Evolutionary conservation across 2,329 filamentous ascomycete genomes (phyloP), one percentile per base, ranked within the genome.

Genomic region (Thermothelomyces thermophilus): DNA sequence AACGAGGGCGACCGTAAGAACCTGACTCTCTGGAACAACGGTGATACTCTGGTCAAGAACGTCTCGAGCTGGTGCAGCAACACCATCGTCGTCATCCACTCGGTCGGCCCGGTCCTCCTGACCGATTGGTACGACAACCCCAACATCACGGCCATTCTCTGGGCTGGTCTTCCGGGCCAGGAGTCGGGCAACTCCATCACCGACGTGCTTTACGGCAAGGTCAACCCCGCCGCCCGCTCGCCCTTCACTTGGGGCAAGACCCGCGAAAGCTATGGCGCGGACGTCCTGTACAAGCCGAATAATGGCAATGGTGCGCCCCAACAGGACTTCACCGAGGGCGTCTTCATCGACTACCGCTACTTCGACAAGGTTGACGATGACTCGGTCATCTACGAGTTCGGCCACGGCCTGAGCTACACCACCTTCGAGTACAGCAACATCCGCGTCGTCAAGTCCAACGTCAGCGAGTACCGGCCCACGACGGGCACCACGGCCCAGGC

Each of bases 1-100:
- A 96, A 96, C 65, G 73, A 76, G 52, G 93, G 93, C 51, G 91
- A 97, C 66, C 84, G 93, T 46, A 90, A 90, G 62, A 96, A 98
- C 69, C 74, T 98, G 33, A 95, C 90, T 0, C 74, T 95, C 0
- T 97, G 91, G 91, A 76, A 84, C 53, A 77, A 83, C 51, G 90
- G 88, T 35, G 89, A 97, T 46, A 75, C 77, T 0, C 70, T 97
- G 48, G 86, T 97, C 68, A 78, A 86, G 68, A 89, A 86, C 41
- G 87, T 95, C 10, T 83, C 88, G 1, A 75, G 82, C 7, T 64
- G 82, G 54, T 90, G 85, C 74, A 82, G 84, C 71, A 95, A 96
- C 75, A 95, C 90, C 11, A 85, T 97, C 52, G 87, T 97, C 14
- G 81, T 96, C 50, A 84, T 97, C 52, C 91, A 97, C 72, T 89